Conservation (phyloP, 495 filamentous ascomycete species). For the Penicillium canariense region DNA sequence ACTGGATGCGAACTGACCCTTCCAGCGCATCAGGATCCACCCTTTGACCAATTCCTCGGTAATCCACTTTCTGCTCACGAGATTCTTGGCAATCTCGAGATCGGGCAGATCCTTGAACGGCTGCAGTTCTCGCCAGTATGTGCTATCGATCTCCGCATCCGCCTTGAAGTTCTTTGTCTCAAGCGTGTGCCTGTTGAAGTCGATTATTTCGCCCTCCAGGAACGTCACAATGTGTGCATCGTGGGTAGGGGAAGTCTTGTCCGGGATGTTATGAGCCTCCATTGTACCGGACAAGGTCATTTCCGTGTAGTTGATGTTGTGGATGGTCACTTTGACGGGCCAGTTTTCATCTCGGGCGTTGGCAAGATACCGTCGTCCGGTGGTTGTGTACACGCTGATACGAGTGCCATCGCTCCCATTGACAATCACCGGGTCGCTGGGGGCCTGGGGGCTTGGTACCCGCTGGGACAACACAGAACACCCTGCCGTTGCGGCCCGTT, state of each 20-base stretch:
- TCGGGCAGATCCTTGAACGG: constrained; percentile 61
- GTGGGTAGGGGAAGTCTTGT: constrained; percentile 50
- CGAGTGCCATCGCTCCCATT: constrained; percentile 36
- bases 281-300: constrained; percentile 74
- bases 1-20: constrained; percentile 47
- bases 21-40: constrained; percentile 79
- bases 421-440: constrained; percentile 40
- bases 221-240: constrained; percentile 68
- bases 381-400: constrained; percentile 32
- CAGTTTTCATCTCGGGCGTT: constrained; percentile 57
- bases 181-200: constrained; percentile 66
- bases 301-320: constrained; percentile 59
- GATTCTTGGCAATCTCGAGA: constrained; percentile 55
- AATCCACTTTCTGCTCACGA: constrained; percentile 58
- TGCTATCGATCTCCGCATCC: constrained; percentile 59
- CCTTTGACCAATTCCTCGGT: constrained; percentile 50
- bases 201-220: constrained; percentile 74
- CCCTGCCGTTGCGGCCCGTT: constrained; percentile 45
- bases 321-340: constrained; percentile 72
- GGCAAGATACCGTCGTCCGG: constrained; percentile 39
- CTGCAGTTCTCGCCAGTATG: constrained; percentile 68
- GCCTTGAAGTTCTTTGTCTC: constrained; percentile 67
- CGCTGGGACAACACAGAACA: constrained; percentile 31
- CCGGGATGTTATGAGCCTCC: constrained; percentile 76
- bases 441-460: constrained; percentile 23